These are phyloP conservation scores for Globisporangium perplexum DNA, from an alignment of 352 stramenopile species.

Conservation along the genomic window DNA sequence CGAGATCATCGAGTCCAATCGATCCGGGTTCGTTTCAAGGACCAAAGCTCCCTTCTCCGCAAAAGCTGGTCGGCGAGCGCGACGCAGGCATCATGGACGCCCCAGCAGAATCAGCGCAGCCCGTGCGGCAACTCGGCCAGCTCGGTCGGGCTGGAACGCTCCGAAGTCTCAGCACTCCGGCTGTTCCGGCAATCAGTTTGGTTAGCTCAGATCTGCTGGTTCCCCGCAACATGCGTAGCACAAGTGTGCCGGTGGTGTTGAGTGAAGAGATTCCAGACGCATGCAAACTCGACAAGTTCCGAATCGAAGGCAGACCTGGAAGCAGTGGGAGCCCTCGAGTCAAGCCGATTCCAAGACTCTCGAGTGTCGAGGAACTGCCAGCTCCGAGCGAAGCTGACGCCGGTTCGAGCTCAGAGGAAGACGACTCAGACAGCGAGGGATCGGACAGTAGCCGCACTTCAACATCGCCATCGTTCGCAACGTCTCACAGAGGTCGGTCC, in stretches of 20 bases:
- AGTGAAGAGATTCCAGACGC: constrained; percentile 1
- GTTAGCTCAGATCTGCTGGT: not conserved
- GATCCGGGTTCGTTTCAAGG: not conserved
- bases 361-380: constrained; percentile 15
- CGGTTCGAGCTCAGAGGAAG: constrained; percentile 5
- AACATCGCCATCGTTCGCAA: no score
- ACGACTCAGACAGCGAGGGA: constrained; percentile 11
- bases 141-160: constrained; percentile 1
- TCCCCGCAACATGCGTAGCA: constrained; percentile 11
- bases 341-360: constrained; percentile 9
- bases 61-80: not conserved
- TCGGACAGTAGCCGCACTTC: not conserved
- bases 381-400: constrained; percentile 8
- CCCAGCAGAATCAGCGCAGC: not conserved
- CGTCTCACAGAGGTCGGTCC: constrained; percentile 10
- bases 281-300: constrained; percentile 5
- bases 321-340: not conserved
- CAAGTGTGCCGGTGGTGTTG: constrained; percentile 19
- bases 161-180: constrained; percentile 24
- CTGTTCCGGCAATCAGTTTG: constrained; percentile 1
- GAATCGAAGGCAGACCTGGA: not conserved
- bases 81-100: not conserved
- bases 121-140: not conserved
- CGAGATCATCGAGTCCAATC: not conserved
- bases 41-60: not conserved